Evolutionary conservation across 176 grass and related monocot species (phyloP), one percentile per base, ranked within the genome.

Genomic region (Cenchrus americanus): DNA sequence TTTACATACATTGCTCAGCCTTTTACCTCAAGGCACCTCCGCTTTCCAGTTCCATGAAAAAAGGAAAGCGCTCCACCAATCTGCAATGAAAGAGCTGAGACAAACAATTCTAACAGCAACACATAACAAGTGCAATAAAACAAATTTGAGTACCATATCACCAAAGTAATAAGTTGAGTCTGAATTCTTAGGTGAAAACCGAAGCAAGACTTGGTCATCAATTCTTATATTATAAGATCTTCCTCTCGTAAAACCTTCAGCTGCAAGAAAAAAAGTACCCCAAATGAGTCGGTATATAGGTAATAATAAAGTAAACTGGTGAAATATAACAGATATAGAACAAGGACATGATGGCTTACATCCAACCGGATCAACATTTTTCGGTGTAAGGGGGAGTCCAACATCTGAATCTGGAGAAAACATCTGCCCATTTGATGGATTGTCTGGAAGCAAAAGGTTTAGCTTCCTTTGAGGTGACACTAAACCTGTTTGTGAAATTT

Each of bases 171-270:
- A 96, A 58, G 91, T 99, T 86, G 96, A 94, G 53, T 99, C 91
- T 12, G 93, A 96, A 73, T 99, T 99, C 78, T 94, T 99, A 21
- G 96, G 96, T 50, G 91, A 96, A 73, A 99, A 99, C 19, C 91
- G 87, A 87, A 99, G 96, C 87, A 96, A 93, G 48, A 92, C 88
- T 85, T 96, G 87, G 55, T 92, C 87, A 62, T 94, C 87, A 66
- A 99, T 96, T 86, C 90, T 93, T 85, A 99, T 99, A 78, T 99
- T 99, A 68, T 99, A 99, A 4, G 96, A 99, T 84, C 89, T 96
- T 75, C 93, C 89, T 86, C 81, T 91, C 18, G 89, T 78, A 82
- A 99, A 91, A 61, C 89, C 89, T 90, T 99, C 93, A 94, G 96
- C 96, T 99, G 91, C 87, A 81, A 79, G 66, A 71, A 81, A 77